phyloP scores from a whole-genome alignment of 2,329 filamentous ascomycete genomes.

The Fusarium cyanostomum region DNA sequence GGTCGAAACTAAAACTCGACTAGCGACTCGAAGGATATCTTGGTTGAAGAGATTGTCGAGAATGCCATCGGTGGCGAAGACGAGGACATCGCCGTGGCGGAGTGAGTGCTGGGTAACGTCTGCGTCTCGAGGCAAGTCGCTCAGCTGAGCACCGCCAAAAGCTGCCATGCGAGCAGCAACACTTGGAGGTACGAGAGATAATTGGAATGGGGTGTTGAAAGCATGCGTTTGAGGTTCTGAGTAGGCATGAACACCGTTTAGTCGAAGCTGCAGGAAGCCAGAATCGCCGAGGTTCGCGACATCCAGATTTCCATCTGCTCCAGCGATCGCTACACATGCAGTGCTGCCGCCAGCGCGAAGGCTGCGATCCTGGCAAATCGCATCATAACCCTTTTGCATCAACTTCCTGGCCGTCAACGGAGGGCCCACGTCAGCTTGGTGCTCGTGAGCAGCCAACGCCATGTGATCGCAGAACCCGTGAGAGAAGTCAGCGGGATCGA shows the following conservation, averaged over 20 bases:
- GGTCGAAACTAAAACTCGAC: slow-evolving; percentile 74
- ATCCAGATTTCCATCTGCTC: slow-evolving; percentile 78
- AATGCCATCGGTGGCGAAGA: slow-evolving; percentile 94
- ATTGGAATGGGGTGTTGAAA: slow-evolving; percentile 97
- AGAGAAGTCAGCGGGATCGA: slow-evolving; percentile 95
- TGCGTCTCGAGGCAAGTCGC: slow-evolving; percentile 86
- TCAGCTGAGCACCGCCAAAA: slow-evolving; percentile 83
- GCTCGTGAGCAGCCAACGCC: slow-evolving; percentile 76
- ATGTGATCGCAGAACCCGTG: slow-evolving; percentile 94
- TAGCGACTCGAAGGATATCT: slow-evolving; percentile 84
- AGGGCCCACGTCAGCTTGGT: slow-evolving; percentile 51
- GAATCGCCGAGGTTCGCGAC: slow-evolving; percentile 96
- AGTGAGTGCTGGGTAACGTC: slow-evolving; percentile 80
- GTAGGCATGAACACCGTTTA: slow-evolving; percentile 84
- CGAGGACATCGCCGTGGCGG: slow-evolving; percentile 89
- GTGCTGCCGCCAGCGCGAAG: slow-evolving; percentile 90
- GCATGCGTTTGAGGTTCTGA: slow-evolving; percentile 92
- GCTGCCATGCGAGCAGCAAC: slow-evolving; percentile 82
- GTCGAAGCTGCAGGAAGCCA: slow-evolving; percentile 86
- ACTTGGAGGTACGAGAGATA: slow-evolving; percentile 84
- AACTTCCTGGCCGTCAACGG: slow-evolving; percentile 71
- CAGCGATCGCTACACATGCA: slow-evolving; percentile 84
- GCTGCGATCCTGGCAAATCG: slow-evolving; percentile 75
- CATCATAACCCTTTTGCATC: slow-evolving; percentile 86
- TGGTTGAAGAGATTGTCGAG: slow-evolving; percentile 96